Percentiles rank a stretch among this genome's conserved stretches.
phyloP scores from a whole-genome alignment of 495 filamentous ascomycete genomes.

The Daldinia loculata region DNA sequence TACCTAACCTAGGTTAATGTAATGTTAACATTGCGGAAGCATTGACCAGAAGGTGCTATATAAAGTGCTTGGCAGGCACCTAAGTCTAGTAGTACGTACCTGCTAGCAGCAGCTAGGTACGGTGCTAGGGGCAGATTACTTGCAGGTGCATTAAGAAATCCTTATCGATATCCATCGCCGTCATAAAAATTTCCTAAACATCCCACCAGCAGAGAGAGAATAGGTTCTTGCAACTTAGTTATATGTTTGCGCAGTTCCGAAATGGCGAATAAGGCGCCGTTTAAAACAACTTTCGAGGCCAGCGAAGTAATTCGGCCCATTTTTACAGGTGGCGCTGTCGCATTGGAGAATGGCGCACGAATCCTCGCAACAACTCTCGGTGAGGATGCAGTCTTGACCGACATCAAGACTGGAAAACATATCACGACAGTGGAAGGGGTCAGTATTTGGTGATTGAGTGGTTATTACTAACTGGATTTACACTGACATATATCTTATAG shows the following conservation, averaged over 20 bases:
- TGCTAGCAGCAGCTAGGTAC: conserved; percentile 4
- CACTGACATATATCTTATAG: conserved; percentile 53
- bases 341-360: conserved; percentile 80
- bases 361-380: conserved; percentile 86
- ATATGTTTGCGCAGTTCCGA: not conserved
- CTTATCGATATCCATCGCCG: conserved; percentile 43
- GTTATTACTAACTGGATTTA: not conserved
- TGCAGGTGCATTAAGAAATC: not conserved
- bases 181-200: conserved; percentile 42
- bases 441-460: conserved; percentile 44
- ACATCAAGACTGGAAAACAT: conserved; percentile 82
- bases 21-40: too few species aligned
- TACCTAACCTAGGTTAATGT: not conserved
- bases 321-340: conserved; percentile 88
- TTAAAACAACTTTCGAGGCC: conserved; percentile 87
- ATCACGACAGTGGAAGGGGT: conserved; percentile 90
- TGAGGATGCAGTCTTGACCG: conserved; percentile 88
- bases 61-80: too few species aligned
- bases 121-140: conserved; percentile 1
- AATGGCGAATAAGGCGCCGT: conserved; percentile 61
- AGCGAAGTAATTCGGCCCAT: conserved; percentile 85
- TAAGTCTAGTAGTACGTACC: not conserved
- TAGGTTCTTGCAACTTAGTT: conserved; percentile 11
- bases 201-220: conserved; percentile 12
- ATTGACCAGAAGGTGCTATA: too few species aligned